Evolutionary conservation across 305 asterid genomes (phyloP).

Genomic region (Petunia hybrid): DNA sequence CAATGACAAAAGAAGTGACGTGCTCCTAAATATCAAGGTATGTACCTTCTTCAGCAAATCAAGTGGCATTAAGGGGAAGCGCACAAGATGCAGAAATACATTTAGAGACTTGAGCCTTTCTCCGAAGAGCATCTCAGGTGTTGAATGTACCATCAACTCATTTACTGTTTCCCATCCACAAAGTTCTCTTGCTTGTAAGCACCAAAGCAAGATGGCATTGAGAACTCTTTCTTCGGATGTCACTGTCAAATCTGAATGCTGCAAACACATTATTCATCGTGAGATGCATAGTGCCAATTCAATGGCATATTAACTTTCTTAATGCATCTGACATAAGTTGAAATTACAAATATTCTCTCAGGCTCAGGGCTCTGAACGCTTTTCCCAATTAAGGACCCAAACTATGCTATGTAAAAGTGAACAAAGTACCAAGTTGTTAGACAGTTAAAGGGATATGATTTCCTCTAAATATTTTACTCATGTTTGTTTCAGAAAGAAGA

Average conservation of each 20-base stretch:
- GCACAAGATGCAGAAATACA: slow-evolving; percentile 59
- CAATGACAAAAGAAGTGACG: background rate
- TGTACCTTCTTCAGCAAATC: slow-evolving; percentile 70
- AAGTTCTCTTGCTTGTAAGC: slow-evolving; percentile 68
- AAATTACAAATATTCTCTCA: background rate
- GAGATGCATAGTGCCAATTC: slow-evolving; percentile 30
- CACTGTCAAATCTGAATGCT: slow-evolving; percentile 95
- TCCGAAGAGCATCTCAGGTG: slow-evolving; percentile 66
- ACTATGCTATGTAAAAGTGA: background rate
- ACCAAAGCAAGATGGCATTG: slow-evolving; percentile 83
- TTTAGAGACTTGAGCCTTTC: slow-evolving; percentile 64
- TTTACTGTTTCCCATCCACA: slow-evolving; percentile 77
- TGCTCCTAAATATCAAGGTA: slow-evolving; percentile 17
- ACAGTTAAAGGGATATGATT: background rate
- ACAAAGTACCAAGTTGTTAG: background rate
- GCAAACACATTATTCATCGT: slow-evolving; percentile 44
- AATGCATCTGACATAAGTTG: slow-evolving; percentile 22
- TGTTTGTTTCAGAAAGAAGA: background rate
- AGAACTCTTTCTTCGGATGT: slow-evolving; percentile 97
- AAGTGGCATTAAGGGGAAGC: slow-evolving; percentile 79
- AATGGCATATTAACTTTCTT: background rate
- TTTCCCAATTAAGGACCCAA: background rate
- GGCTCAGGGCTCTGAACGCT: background rate
- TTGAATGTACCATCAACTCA: slow-evolving; percentile 55
- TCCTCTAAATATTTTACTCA: background rate